Conservation (phyloP, 2,329 filamentous ascomycete species). For the Parascedosporium putredinis region DNA sequence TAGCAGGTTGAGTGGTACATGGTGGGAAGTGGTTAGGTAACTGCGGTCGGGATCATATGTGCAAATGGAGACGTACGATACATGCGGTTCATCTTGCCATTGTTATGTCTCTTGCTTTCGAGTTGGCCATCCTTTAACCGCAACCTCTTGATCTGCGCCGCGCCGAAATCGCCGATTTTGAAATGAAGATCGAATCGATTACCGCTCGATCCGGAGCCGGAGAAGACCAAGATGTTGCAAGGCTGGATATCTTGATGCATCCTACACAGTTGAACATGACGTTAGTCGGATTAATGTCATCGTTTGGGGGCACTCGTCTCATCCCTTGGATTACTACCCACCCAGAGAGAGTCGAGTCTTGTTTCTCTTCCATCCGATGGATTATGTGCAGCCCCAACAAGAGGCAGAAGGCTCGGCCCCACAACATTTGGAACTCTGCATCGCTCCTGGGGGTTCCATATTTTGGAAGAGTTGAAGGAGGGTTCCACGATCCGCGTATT, state of each 20-base stretch:
- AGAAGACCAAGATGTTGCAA: background rate
- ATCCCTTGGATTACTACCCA: too few species aligned
- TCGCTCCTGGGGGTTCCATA: background rate
- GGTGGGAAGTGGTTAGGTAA: too few species aligned
- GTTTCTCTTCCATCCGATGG: background rate
- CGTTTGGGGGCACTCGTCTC: too few species aligned
- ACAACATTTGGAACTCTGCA: background rate
- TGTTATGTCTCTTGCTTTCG: background rate
- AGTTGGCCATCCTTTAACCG: background rate
- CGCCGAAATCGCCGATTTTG: background rate
- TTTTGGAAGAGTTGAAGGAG: background rate
- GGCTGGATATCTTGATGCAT: background rate
- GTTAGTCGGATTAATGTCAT: background rate
- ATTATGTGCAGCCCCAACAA: background rate
- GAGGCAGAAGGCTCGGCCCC: background rate
- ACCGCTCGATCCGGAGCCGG: background rate
- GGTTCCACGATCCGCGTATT: background rate
- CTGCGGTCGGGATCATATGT: too few species aligned
- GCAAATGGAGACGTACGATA: background rate
- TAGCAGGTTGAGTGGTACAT: background rate
- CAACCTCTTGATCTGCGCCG: background rate
- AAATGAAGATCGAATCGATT: background rate
- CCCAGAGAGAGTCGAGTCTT: background rate
- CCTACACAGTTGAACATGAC: background rate
- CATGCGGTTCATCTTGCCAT: background rate